These are phyloP conservation scores for Ganoderma meredithae DNA, from an alignment of 1,284 basidiomycete species.

Conservation along the genomic window DNA sequence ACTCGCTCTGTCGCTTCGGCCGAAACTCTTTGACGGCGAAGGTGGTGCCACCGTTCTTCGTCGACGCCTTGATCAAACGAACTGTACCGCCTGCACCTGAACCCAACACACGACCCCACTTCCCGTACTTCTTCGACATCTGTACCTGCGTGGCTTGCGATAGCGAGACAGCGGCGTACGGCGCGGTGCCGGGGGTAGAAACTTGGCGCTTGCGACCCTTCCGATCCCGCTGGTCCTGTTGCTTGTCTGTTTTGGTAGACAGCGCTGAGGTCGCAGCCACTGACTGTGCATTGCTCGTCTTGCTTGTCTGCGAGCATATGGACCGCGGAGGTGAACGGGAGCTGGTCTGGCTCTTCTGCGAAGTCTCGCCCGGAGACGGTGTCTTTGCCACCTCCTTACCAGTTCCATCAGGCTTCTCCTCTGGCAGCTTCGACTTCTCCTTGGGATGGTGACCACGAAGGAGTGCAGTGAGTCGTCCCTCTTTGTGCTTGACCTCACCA, in stretches of 20 bases:
- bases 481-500: slow-evolving; percentile 32
- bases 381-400: slow-evolving; percentile 35
- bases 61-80: slow-evolving; percentile 88
- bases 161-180: slow-evolving; percentile 49
- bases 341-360: slow-evolving; percentile 36
- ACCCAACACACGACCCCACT: slow-evolving; percentile 96
- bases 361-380: slow-evolving; percentile 38
- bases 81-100: slow-evolving; percentile 98
- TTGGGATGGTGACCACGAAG: slow-evolving; percentile 35
- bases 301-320: slow-evolving; percentile 35
- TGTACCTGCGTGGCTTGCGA: slow-evolving; percentile 90
- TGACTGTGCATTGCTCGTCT: slow-evolving; percentile 24
- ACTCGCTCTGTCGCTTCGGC: slow-evolving; percentile 87
- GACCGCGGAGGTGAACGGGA: slow-evolving; percentile 41
- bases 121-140: slow-evolving; percentile 97
- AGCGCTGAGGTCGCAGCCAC: slow-evolving; percentile 26
- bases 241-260: slow-evolving; percentile 28
- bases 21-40: slow-evolving; percentile 99
- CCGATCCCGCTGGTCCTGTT: slow-evolving; percentile 19
- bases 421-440: slow-evolving; percentile 25
- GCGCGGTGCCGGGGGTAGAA: slow-evolving; percentile 8
- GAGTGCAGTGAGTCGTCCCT: slow-evolving; percentile 37
- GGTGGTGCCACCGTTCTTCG: slow-evolving; percentile 81
- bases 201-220: slow-evolving; percentile 19
- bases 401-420: slow-evolving; percentile 20